phyloP scores from a whole-genome alignment of 2,329 filamentous ascomycete species.

The Apiospora sp. region DNA sequence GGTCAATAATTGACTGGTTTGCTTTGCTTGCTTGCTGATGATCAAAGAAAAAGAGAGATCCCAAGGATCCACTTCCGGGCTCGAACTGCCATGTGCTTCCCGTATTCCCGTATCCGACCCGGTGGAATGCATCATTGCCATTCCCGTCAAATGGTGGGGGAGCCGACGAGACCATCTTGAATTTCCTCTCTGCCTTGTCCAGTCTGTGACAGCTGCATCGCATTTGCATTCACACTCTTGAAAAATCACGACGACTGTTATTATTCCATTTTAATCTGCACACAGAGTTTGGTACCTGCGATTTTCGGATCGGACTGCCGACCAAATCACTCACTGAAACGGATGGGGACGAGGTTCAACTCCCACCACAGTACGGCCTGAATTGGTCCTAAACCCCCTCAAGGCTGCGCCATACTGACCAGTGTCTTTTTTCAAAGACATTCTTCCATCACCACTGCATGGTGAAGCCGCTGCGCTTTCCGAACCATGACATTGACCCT shows the following conservation, averaged over 20 bases:
- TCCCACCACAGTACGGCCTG: slow-evolving; percentile 8
- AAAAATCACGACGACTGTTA: neutral
- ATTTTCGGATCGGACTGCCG: neutral
- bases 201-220: neutral
- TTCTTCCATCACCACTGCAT: slow-evolving; percentile 4
- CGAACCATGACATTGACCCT: slow-evolving; percentile 19
- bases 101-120: slow-evolving; percentile 12
- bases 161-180: slow-evolving; percentile 9
- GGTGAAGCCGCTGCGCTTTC: slow-evolving; percentile 14
- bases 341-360: neutral
- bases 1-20: neutral
- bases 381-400: neutral
- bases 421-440: neutral
- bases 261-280: neutral
- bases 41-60: neutral
- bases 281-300: neutral
- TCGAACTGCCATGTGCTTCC: slow-evolving; percentile 13
- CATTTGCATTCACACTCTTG: neutral
- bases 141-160: slow-evolving; percentile 18
- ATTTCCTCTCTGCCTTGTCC: neutral
- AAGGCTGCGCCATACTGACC: neutral
- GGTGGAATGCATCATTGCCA: slow-evolving; percentile 17
- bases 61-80: neutral
- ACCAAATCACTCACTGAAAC: neutral
- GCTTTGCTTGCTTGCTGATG: neutral